Percentiles rank a stretch among this genome's conserved stretches.
These are phyloP conservation scores for Alternaria brassicicola DNA, from an alignment of 2,329 filamentous ascomycete species.

Conservation along the genomic window DNA sequence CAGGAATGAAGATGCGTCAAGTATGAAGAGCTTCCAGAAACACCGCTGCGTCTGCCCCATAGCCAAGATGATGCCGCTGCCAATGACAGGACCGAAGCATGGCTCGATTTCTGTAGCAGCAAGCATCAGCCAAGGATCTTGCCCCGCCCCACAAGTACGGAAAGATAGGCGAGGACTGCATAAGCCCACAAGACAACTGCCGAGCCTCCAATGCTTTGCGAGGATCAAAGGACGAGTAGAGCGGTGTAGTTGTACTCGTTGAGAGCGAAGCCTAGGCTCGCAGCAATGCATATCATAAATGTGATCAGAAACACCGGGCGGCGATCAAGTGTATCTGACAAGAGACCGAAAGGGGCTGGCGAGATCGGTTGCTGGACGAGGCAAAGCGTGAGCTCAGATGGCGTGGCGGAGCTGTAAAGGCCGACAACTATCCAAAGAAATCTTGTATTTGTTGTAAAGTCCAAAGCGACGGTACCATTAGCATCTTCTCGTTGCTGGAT, in stretches of 20 bases:
- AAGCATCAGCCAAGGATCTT: not conserved
- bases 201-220: not conserved
- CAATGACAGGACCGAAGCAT: not conserved
- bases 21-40: not conserved
- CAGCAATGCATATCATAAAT: not conserved
- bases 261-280: not conserved
- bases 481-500: constrained; percentile 4
- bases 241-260: not conserved
- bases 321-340: not conserved
- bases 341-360: not conserved
- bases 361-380: not conserved
- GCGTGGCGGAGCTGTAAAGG: too few species aligned
- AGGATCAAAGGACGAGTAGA: not conserved
- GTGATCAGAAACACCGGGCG: not conserved
- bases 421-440: too few species aligned
- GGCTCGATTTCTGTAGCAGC: not conserved
- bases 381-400: not conserved
- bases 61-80: not conserved
- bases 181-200: not conserved
- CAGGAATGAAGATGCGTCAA: not conserved
- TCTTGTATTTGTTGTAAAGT: too few species aligned
- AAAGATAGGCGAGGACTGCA: not conserved
- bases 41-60: not conserved
- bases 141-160: not conserved
- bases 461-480: too few species aligned